Percentiles rank a stretch among this genome's conserved stretches.
Conservation (phyloP, 2,329 filamentous ascomycete species). For the Truncatella angustata region DNA sequence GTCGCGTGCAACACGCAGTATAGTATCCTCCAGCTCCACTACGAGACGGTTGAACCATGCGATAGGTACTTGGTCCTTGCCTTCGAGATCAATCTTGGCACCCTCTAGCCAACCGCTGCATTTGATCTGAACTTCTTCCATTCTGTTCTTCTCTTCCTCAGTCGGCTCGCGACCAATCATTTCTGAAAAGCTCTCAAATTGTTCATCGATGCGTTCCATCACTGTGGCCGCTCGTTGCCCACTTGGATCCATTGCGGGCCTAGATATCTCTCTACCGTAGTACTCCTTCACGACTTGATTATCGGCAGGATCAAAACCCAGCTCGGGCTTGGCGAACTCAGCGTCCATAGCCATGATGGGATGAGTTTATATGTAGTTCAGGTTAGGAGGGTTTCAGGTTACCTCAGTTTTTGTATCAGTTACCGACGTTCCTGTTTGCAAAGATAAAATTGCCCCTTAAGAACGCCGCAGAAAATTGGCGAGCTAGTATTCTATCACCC, state of each 20-base stretch:
- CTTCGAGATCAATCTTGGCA: constrained; percentile 1
- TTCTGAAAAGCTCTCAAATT: not conserved
- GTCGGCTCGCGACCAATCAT: not conserved
- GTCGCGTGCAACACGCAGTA: not conserved
- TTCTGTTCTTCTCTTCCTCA: not conserved
- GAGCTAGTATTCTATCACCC: too few relatives aligned
- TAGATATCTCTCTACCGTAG: too few relatives aligned
- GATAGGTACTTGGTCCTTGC: constrained; percentile 1
- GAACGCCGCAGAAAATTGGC: too few relatives aligned
- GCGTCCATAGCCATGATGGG: not conserved
- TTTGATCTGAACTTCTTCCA: not conserved
- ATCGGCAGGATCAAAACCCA: not conserved
- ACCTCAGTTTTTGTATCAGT: too few relatives aligned
- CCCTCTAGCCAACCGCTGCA: constrained; percentile 8
- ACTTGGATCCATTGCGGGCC: not conserved
- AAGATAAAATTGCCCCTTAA: too few relatives aligned
- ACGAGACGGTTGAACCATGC: constrained; percentile 5
- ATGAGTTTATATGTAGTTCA: too few relatives aligned
- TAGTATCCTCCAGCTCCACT: not conserved
- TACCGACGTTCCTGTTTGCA: not conserved
- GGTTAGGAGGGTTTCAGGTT: too few relatives aligned
- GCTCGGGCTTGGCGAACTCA: not conserved
- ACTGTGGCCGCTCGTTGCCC: not conserved
- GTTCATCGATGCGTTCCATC: not conserved
- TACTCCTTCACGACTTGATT: not conserved